Evolutionary conservation across 1,139 yeast species (phyloP), one percentile per base, ranked within the genome.

Genomic region (Pichia sp.): DNA sequence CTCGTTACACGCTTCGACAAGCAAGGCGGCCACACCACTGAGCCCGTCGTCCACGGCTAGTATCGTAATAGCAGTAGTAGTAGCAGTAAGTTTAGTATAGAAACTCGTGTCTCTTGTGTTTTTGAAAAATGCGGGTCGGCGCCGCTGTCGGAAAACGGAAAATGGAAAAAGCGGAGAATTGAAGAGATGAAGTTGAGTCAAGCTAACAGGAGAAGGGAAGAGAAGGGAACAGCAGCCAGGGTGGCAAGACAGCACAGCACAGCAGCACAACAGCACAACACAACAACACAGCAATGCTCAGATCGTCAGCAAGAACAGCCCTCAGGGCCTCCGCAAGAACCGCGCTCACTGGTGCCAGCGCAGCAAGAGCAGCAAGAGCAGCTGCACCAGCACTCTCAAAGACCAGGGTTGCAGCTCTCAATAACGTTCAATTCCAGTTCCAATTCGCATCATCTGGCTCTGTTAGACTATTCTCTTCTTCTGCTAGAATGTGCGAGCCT

Each of bases 1-100:
- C n/a, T 88, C 60, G 76, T 76, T 51, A 94, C 84, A 58, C 60
- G 36, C 19, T 27, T 63, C 14, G 62, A 72, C 45, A 55, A 50
- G 12, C 54, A 52, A 15, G 78, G 79, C 17, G 64, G 66, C 45
- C 51, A 76, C 38, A 47, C 48, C 22, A 68, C 74, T 35, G 56
- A 63, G 33, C 70, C 77, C 42, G 82, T 76, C 25, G n/a, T 22
- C 18, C 39, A 36, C 33, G 38, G 37, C 14, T 34, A 81, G 74
- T 24, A 24, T n/a, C n/a, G n/a, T n/a, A n/a, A n/a, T n/a, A n/a
- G n/a, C n/a, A n/a, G n/a, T n/a, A n/a, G n/a, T n/a, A n/a, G n/a
- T n/a, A n/a, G n/a, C n/a, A n/a, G n/a, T n/a, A n/a, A n/a, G n/a
- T n/a, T n/a, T n/a, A n/a, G n/a, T n/a, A n/a, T n/a, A n/a, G n/a